Conservation (phyloP, 1,284 basidiomycete species). For the Ustilago hordei region DNA sequence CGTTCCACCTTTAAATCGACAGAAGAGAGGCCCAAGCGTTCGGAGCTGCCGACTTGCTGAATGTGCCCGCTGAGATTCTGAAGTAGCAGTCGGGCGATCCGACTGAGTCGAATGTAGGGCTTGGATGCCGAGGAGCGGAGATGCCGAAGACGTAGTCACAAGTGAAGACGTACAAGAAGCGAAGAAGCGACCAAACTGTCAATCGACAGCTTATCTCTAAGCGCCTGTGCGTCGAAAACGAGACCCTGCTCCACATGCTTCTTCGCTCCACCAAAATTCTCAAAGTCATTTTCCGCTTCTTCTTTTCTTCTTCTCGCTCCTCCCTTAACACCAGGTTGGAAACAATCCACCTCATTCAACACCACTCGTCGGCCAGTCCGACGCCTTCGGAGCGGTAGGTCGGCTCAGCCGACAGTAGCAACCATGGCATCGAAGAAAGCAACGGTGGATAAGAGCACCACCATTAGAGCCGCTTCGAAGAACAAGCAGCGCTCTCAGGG, state of each 20-base stretch:
- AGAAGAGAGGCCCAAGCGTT: neutral
- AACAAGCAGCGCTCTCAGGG: slow-evolving; percentile 39
- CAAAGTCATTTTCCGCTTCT: slow-evolving; percentile 8
- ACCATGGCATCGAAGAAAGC: slow-evolving; percentile 36
- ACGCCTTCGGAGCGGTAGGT: neutral
- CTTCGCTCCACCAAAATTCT: slow-evolving; percentile 6
- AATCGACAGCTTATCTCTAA: slow-evolving; percentile 7
- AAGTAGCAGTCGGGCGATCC: neutral
- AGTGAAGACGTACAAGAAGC: neutral
- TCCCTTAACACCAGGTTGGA: neutral
- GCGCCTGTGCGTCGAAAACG: slow-evolving; percentile 12
- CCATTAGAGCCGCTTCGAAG: slow-evolving; percentile 44
- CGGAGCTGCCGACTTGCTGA: neutral
- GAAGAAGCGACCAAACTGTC: neutral
- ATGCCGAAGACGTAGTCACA: neutral
- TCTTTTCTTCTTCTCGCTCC: neutral
- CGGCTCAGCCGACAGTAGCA: neutral
- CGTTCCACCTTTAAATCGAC: neutral
- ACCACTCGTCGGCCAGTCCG: neutral
- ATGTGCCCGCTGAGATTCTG: neutral
- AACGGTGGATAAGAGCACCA: slow-evolving; percentile 32
- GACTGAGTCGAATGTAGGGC: neutral
- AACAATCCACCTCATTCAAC: neutral
- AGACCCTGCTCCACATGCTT: slow-evolving; percentile 24
- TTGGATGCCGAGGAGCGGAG: neutral